These are phyloP conservation scores for Ormosia emarginata DNA, from an alignment of 306 rosid genomes.

Conservation along the genomic window DNA sequence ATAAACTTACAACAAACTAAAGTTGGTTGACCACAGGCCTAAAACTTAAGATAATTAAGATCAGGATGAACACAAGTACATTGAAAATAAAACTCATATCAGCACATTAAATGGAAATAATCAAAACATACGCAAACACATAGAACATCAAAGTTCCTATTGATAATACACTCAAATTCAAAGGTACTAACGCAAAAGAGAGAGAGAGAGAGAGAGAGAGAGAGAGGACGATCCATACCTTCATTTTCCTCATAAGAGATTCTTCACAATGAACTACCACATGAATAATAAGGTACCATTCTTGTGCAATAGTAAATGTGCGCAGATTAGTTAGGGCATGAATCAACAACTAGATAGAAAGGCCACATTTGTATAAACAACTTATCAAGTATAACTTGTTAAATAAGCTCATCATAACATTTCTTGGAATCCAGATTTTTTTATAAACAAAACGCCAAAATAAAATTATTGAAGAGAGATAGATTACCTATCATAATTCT, in stretches of 20 bases:
- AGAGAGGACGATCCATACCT: background rate
- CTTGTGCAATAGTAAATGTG: background rate
- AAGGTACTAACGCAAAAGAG: background rate
- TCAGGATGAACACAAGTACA: background rate
- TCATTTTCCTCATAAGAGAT: background rate
- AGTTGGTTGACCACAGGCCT: slow-evolving; percentile 4
- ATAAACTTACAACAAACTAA: background rate
- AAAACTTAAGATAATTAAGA: background rate
- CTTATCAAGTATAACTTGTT: background rate
- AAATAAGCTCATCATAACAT: no score
- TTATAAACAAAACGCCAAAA: no score
- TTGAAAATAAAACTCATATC: slow-evolving; percentile 1
- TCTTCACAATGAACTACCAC: background rate
- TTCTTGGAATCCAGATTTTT: background rate
- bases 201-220: background rate
- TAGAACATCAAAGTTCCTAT: background rate
- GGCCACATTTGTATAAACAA: background rate
- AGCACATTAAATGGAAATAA: background rate
- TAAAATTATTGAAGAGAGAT: background rate
- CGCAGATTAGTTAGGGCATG: background rate
- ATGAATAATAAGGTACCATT: background rate
- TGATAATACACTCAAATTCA: background rate
- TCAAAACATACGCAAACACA: background rate
- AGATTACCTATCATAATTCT: background rate
- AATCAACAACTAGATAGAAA: background rate